These are phyloP conservation scores for Podaxis pistillaris DNA, from an alignment of 768 basidiomycete species.

Conservation along the genomic window DNA sequence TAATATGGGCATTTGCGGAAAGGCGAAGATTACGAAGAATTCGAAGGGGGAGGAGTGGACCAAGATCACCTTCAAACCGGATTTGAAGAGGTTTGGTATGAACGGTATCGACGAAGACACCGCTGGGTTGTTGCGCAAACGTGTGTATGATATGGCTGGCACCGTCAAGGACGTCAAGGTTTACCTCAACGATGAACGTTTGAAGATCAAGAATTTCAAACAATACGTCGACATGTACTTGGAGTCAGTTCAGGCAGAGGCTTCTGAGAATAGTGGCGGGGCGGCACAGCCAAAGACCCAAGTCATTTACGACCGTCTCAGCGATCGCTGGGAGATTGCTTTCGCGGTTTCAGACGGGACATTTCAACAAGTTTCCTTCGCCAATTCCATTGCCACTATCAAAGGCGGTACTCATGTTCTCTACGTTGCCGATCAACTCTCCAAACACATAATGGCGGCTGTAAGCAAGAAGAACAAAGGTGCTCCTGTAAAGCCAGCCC, in stretches of 20 bases:
- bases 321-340: slow-evolving; percentile 90
- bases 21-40: slow-evolving; percentile 93
- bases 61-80: slow-evolving; percentile 88
- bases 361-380: slow-evolving; percentile 94
- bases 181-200: slow-evolving; percentile 84
- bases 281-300: slow-evolving; percentile 74
- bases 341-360: slow-evolving; percentile 92
- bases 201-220: slow-evolving; percentile 95
- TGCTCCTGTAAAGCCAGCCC: slow-evolving; percentile 87
- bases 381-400: slow-evolving; percentile 94
- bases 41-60: slow-evolving; percentile 88
- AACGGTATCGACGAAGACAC: slow-evolving; percentile 88
- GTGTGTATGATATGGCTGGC: slow-evolving; percentile 98
- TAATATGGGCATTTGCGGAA: slow-evolving; percentile 88
- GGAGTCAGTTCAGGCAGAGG: slow-evolving; percentile 69
- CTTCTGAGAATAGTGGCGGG: slow-evolving; percentile 71
- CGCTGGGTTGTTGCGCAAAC: slow-evolving; percentile 82
- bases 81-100: slow-evolving; percentile 92
- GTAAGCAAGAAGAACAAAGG: slow-evolving; percentile 98
- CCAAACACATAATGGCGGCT: slow-evolving; percentile 75
- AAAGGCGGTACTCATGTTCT: slow-evolving; percentile 96
- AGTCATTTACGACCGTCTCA: slow-evolving; percentile 78
- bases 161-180: slow-evolving; percentile 93
- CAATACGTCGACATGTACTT: slow-evolving; percentile 96
- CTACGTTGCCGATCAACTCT: slow-evolving; percentile 82